phyloP scores from a whole-genome alignment of 2,329 filamentous ascomycete species.

The Phialophora chinensis region DNA sequence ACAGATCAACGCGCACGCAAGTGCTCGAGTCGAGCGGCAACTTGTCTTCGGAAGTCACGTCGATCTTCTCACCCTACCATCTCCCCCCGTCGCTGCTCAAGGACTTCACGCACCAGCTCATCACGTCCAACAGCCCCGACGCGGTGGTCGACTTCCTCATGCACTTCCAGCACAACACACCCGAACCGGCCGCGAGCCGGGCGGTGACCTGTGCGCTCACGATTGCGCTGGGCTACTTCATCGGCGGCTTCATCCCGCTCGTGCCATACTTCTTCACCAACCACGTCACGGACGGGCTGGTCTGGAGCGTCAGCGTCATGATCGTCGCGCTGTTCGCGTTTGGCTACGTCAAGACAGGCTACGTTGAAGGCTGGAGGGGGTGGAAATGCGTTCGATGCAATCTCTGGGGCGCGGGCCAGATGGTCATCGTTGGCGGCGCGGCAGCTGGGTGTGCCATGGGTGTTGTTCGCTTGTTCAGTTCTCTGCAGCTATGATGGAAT shows the following conservation, averaged over 20 bases:
- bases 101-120: slow-evolving; percentile 33
- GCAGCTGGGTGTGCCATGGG: slow-evolving; percentile 71
- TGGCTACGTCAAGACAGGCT: slow-evolving; percentile 57
- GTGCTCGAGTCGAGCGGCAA: slow-evolving; percentile 26
- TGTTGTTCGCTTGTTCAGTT: slow-evolving; percentile 46
- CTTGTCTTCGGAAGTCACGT: slow-evolving; percentile 28
- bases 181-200: slow-evolving; percentile 48
- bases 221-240: slow-evolving; percentile 44
- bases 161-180: slow-evolving; percentile 38
- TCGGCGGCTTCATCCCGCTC: slow-evolving; percentile 56
- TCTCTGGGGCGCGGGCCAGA: slow-evolving; percentile 63
- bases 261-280: slow-evolving; percentile 56
- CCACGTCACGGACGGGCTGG: slow-evolving; percentile 50
- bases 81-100: slow-evolving; percentile 31
- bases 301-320: slow-evolving; percentile 59
- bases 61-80: slow-evolving; percentile 31
- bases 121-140: slow-evolving; percentile 33
- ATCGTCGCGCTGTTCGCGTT: slow-evolving; percentile 57
- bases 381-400: slow-evolving; percentile 19
- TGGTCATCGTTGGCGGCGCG: slow-evolving; percentile 67
- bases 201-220: slow-evolving; percentile 49
- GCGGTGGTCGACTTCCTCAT: slow-evolving; percentile 33
- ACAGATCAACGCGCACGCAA: slow-evolving; percentile 24
- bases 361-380: slow-evolving; percentile 52
- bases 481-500: neutral